Evolutionary conservation across 2,329 filamentous ascomycete species (phyloP).

Genomic region (Penicillium fuscoglaucum): DNA sequence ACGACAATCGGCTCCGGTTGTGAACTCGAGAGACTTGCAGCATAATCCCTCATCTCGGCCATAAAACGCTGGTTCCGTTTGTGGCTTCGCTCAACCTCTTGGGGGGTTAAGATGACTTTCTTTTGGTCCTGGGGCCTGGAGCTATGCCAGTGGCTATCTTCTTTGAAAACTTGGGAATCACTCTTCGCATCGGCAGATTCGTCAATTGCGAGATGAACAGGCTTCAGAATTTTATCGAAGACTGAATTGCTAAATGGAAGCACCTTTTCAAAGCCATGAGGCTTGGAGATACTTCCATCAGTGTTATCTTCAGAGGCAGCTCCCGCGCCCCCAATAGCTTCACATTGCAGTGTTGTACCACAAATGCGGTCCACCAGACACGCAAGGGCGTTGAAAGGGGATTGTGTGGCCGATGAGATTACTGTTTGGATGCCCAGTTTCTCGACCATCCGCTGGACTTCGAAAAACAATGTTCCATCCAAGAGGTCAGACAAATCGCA

Average conservation of each 20-base stretch:
- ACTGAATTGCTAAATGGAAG: conserved; percentile 31
- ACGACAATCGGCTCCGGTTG: conserved; percentile 10
- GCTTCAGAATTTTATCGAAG: conserved; percentile 29
- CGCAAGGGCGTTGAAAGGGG: conserved; percentile 16
- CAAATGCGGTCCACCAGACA: conserved; percentile 9
- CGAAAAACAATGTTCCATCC: conserved; percentile 53
- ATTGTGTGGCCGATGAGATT: conserved; percentile 12
- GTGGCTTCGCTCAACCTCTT: conserved; percentile 24
- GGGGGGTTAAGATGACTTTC: conserved; percentile 14
- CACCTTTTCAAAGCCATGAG: conserved; percentile 1
- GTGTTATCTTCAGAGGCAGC: not conserved
- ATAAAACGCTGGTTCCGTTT: conserved; percentile 63
- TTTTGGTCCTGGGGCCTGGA: conserved; percentile 32
- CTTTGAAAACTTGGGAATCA: conserved; percentile 16
- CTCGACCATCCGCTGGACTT: conserved; percentile 11
- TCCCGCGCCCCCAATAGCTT: not conserved
- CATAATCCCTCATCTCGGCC: conserved; percentile 67
- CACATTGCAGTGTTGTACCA: not conserved
- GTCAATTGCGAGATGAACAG: conserved; percentile 25
- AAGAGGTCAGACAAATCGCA: conserved; percentile 57
- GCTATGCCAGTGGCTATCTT: conserved; percentile 39
- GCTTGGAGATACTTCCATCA: not conserved
- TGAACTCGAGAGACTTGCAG: conserved; percentile 62
- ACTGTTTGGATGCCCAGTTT: not conserved
- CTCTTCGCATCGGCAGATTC: conserved; percentile 1